A percentile compares a stretch with the other conserved stretches of the same genome.
Evolutionary conservation across 495 filamentous ascomycete species (phyloP).

Genomic region (Penicillium lividum): DNA sequence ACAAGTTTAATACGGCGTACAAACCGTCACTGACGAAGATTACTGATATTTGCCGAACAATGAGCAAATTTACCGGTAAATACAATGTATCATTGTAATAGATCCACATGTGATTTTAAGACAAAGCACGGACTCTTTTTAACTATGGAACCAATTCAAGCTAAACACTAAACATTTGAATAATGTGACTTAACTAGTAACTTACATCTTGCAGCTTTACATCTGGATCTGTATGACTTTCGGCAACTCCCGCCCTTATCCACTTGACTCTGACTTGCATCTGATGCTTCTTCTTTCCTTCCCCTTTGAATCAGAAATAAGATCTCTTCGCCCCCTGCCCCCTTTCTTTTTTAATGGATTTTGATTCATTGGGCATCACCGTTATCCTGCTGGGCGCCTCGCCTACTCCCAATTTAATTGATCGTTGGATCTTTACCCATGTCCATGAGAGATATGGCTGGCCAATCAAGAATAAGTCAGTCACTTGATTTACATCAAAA

Average conservation of each 20-base stretch:
- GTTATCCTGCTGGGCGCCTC: conserved; percentile 2
- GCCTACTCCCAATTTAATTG: background rate
- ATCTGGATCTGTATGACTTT: conserved; percentile 13
- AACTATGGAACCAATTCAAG: background rate
- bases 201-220: background rate
- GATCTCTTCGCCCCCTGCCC: background rate
- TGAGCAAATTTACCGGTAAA: background rate
- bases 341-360: background rate
- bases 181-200: background rate
- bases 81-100: background rate
- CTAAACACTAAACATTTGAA: background rate
- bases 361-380: conserved; percentile 16
- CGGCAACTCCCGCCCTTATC: conserved; percentile 1
- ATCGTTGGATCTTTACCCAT: background rate
- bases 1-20: conserved; percentile 9
- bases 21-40: background rate
- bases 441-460: background rate
- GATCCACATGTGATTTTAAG: background rate
- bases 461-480: background rate
- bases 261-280: background rate
- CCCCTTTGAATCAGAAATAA: background rate
- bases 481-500: background rate
- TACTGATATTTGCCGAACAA: background rate
- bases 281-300: background rate
- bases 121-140: background rate